phyloP scores from a whole-genome alignment of 2,329 filamentous ascomycete genomes.

The Teratosphaeria nubilosa region DNA sequence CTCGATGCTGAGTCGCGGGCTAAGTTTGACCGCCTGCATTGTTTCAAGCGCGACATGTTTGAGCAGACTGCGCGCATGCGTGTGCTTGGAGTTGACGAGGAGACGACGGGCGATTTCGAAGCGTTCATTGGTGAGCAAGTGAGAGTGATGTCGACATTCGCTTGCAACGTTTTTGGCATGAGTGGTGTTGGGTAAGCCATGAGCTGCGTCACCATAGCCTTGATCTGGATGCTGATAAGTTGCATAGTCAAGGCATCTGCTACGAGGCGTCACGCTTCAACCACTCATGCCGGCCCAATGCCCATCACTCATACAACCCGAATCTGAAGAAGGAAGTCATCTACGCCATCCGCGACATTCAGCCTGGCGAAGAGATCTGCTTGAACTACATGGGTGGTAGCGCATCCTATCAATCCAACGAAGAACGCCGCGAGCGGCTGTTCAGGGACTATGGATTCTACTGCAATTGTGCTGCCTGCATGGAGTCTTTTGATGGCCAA shows the following conservation, averaged over 20 bases:
- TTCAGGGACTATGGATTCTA: slow-evolving; percentile 18
- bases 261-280: slow-evolving; percentile 12
- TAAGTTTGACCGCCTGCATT: slow-evolving; percentile 13
- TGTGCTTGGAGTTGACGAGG: slow-evolving; percentile 6
- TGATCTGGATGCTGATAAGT: not conserved
- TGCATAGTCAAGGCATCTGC: slow-evolving; percentile 9
- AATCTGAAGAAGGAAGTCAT: slow-evolving; percentile 10
- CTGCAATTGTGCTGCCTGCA: slow-evolving; percentile 20
- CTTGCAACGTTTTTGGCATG: slow-evolving; percentile 16
- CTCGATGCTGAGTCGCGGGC: slow-evolving; percentile 9
- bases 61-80: slow-evolving; percentile 8
- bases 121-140: slow-evolving; percentile 9
- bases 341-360: slow-evolving; percentile 15
- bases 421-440: slow-evolving; percentile 12
- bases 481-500: slow-evolving; percentile 5
- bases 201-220: not conserved
- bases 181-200: not conserved
- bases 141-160: slow-evolving; percentile 17
- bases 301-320: slow-evolving; percentile 10
- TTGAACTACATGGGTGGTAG: slow-evolving; percentile 10
- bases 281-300: slow-evolving; percentile 17
- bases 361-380: slow-evolving; percentile 12
- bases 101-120: slow-evolving; percentile 2
- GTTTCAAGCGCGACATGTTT: slow-evolving; percentile 9
- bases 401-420: slow-evolving; percentile 3